phyloP scores from a whole-genome alignment of 2,329 filamentous ascomycete genomes.

The Colletotrichum sp. region DNA sequence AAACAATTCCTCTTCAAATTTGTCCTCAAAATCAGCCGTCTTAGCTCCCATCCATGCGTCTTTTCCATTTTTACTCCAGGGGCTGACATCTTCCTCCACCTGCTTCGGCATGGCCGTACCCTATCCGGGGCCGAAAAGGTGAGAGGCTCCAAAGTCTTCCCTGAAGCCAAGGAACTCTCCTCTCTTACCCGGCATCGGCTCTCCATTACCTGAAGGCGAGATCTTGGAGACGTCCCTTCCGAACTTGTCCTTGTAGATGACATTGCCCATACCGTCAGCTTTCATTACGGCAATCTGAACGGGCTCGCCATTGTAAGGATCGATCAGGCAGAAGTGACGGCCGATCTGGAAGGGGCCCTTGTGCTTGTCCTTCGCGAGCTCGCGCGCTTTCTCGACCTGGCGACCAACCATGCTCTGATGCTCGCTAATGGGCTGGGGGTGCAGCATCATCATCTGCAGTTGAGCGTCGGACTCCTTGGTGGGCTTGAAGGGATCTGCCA shows the following conservation, averaged over 20 bases:
- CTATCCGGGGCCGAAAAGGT: not conserved
- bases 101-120: not conserved
- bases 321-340: not conserved
- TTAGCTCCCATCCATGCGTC: conserved; percentile 2
- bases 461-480: not conserved
- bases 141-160: not conserved
- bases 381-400: not conserved
- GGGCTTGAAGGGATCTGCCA: not conserved
- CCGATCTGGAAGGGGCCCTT: conserved; percentile 1
- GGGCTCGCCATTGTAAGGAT: not conserved
- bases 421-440: not conserved
- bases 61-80: not conserved
- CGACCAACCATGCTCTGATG: not conserved
- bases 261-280: not conserved
- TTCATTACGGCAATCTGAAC: not conserved
- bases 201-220: not conserved
- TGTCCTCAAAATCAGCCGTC: not conserved
- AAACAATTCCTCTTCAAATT: not conserved
- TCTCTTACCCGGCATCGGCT: not conserved
- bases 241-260: not conserved
- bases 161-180: conserved; percentile 9
- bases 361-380: not conserved
- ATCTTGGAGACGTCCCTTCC: not conserved
- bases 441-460: not conserved
- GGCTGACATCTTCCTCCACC: not conserved